Percentiles rank a stretch among this genome's conserved stretches.
Conservation (phyloP, 495 filamentous ascomycete species). For the Xylaria palmicola region DNA sequence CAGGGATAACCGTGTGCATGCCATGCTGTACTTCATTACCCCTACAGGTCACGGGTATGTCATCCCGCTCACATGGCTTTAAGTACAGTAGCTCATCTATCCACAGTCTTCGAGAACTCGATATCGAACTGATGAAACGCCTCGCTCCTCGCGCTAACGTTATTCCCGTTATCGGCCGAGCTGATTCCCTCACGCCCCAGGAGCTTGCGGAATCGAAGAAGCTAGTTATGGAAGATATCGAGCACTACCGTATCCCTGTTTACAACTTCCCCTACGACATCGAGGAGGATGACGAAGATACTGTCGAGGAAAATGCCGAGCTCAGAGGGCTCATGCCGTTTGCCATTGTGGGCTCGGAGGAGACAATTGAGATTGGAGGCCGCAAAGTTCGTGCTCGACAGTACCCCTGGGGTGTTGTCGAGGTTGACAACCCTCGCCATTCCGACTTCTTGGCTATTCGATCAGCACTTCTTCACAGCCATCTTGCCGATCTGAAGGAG, state of each 20-base stretch:
- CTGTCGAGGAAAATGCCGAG: constrained; percentile 97
- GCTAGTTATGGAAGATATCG: constrained; percentile 99
- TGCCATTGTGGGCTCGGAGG: constrained; percentile 95
- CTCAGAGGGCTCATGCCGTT: constrained; percentile 97
- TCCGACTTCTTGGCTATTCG: constrained; percentile 97
- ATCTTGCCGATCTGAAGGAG: constrained; percentile 96
- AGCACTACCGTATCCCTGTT: constrained; percentile 98
- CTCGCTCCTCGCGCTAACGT: constrained; percentile 98
- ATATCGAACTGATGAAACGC: constrained; percentile 99
- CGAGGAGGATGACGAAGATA: constrained; percentile 99
- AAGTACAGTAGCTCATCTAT: constrained; percentile 21
- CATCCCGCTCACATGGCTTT: neutral
- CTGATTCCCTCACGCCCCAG: constrained; percentile 92
- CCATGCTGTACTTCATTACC: constrained; percentile 97
- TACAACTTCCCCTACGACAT: constrained; percentile 99
- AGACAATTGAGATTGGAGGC: constrained; percentile 88
- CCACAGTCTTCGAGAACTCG: constrained; percentile 86
- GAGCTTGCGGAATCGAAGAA: constrained; percentile 99
- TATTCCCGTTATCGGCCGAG: constrained; percentile 97
- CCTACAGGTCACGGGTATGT: constrained; percentile 91
- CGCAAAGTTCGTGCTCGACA: constrained; percentile 90
- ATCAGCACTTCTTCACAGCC: constrained; percentile 93
- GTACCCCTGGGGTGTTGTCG: constrained; percentile 98
- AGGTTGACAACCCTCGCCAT: constrained; percentile 98
- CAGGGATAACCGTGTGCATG: constrained; percentile 97